Evolutionary conservation across 2,329 filamentous ascomycete species (phyloP).

Genomic region (Ceratocystis lukuohia): DNA sequence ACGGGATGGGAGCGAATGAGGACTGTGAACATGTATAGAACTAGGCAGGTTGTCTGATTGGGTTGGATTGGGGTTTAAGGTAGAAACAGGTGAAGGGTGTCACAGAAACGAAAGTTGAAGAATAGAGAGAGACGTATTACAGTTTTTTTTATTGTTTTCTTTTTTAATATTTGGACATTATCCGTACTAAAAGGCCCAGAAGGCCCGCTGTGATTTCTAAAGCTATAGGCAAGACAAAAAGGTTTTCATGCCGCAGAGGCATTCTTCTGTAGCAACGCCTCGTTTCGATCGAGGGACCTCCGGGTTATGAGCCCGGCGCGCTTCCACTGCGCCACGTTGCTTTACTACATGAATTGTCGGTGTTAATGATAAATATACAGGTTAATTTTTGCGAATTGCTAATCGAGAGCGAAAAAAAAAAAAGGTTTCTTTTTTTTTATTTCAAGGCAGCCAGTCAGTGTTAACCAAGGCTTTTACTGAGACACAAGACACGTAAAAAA

Average conservation of each 20-base stretch:
- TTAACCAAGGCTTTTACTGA: too few species aligned
- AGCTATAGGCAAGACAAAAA: not conserved
- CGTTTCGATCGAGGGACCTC: slow-evolving; percentile 20
- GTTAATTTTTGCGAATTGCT: not conserved
- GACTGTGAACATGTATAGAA: not conserved
- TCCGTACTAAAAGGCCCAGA: too few species aligned
- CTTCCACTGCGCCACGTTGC: slow-evolving; percentile 20
- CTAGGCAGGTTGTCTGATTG: not conserved
- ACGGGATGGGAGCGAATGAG: slow-evolving; percentile 32
- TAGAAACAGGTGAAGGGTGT: not conserved
- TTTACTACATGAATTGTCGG: not conserved
- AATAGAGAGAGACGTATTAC: not conserved
- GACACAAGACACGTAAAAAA: not conserved
- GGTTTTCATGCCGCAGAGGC: not conserved
- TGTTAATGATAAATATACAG: not conserved
- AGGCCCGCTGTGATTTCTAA: not conserved
- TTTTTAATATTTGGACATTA: too few species aligned
- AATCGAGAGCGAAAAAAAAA: not conserved
- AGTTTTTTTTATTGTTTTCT: too few species aligned
- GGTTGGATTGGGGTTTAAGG: not conserved
- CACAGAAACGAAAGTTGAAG: not conserved
- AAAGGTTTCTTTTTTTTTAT: not conserved
- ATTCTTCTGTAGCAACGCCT: slow-evolving; percentile 15
- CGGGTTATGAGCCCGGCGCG: slow-evolving; percentile 20
- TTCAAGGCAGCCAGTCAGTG: too few species aligned